Base-by-base conservation (phyloP, 202 grass and related monocot species). In the Setaria viridis region DNA sequence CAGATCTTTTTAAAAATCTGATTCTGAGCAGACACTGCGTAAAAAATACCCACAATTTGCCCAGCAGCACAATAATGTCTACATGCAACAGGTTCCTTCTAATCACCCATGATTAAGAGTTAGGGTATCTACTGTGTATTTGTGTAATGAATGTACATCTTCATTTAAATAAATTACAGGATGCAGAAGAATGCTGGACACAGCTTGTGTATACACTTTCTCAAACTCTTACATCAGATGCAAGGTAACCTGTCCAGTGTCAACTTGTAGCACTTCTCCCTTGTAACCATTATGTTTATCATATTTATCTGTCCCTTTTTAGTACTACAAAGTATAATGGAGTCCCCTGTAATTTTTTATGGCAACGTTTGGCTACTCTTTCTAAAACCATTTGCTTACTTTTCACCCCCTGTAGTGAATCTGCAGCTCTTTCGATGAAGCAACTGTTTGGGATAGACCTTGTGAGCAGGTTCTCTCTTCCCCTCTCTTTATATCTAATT, bases 171-270 rank as follows among this genome's bases (percentile, higher is more conserved):
- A 54, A 72, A 67, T 76, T 84, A 37, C 80, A 99, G 97, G 97
- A 99, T 89, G 97, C 97, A 81, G 94, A 99, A 86, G 97, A 99
- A 88, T 99, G 97, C 82, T 99, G 97, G 97, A 91, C 97, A 25
- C 97, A 99, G 78, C 67, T 99, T 58, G 87, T 97, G 78, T 99
- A 97, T 82, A 94, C 97, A 47, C 92, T 99, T 82, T 97, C 97
- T 93, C 94, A 99, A 81, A 93, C 97, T 87, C 91, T 99, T 84
- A 88, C 92, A 71, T 88, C 94, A 88, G 92, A 92, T 72, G 76
- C 85, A 83, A 99, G 97, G 97, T 99, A 87, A 83, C 33, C 34
- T 77, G 12, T 74, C 56, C 9, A 62, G 32, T 85, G 84, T 81
- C 14, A 42, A 72, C 39, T 63, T 21, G 81, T 42, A 17, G 37